phyloP scores from a whole-genome alignment of 805 yeast genomes.

The Blastobotrys attinorum region DNA sequence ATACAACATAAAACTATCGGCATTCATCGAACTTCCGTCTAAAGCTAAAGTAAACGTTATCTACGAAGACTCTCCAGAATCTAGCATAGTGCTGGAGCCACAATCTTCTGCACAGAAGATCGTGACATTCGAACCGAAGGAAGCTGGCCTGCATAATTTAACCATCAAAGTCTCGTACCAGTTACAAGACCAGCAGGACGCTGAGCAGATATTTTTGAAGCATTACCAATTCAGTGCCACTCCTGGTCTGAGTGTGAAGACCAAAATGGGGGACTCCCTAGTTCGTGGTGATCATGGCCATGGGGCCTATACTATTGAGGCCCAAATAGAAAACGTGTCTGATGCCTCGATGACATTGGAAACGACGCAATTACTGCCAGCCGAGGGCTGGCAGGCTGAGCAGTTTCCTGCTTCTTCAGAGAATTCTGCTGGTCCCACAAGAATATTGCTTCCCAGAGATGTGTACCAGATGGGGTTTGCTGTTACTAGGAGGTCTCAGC shows the following conservation, averaged over 20 bases:
- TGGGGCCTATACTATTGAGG: conserved; percentile 20
- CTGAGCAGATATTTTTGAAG: conserved; percentile 16
- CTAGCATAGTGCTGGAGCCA: conserved; percentile 2
- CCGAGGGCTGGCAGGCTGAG: conserved; percentile 19
- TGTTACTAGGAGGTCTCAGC: conserved; percentile 11
- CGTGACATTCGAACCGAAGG: conserved; percentile 20
- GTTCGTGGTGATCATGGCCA: conserved; percentile 1
- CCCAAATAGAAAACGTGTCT: conserved; percentile 29
- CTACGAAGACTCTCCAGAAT: conserved; percentile 7
- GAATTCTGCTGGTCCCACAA: neutral
- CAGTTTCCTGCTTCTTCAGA: conserved; percentile 5
- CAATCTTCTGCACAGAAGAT: conserved; percentile 9
- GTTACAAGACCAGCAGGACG: neutral
- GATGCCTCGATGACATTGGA: conserved; percentile 24
- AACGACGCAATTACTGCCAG: conserved; percentile 21
- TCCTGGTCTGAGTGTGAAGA: conserved; percentile 26
- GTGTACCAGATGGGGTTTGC: conserved; percentile 23
- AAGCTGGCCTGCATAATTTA: conserved; percentile 24
- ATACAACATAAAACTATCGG: conserved; percentile 12
- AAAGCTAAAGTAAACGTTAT: conserved; percentile 6
- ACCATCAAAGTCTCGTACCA: conserved; percentile 19
- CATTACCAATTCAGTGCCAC: conserved; percentile 24
- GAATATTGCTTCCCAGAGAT: conserved; percentile 13
- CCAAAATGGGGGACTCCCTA: conserved; percentile 19
- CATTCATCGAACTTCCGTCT: conserved; percentile 14